A percentile compares a stretch with the other conserved stretches of the same genome.
phyloP scores from a whole-genome alignment of 352 stramenopile genomes.

The Pythium pyrilobum region DNA sequence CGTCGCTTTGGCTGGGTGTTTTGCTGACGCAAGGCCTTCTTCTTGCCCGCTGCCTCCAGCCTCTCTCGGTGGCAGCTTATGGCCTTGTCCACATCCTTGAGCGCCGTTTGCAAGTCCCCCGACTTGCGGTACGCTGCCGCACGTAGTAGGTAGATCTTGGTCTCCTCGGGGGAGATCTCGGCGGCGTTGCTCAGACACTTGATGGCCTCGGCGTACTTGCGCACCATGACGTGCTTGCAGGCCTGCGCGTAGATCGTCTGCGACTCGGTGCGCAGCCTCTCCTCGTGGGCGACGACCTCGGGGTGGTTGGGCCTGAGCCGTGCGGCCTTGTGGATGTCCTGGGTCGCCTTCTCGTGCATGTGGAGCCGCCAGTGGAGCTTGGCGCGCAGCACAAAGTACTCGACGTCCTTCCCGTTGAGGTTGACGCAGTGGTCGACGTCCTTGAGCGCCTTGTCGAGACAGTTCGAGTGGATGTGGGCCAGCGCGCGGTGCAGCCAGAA shows the following conservation, averaged over 20 bases:
- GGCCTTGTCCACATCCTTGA: slow-evolving; percentile 59
- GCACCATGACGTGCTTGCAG: slow-evolving; percentile 43
- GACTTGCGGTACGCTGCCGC: slow-evolving; percentile 62
- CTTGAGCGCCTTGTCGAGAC: slow-evolving; percentile 69
- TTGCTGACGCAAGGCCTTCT: background rate
- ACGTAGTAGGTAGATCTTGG: slow-evolving; percentile 62
- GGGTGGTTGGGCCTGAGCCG: slow-evolving; percentile 53
- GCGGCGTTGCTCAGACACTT: slow-evolving; percentile 57
- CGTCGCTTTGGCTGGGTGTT: slow-evolving; percentile 1
- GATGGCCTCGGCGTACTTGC: slow-evolving; percentile 50
- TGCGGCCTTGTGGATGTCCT: slow-evolving; percentile 58
- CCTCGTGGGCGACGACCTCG: slow-evolving; percentile 67
- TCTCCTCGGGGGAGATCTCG: slow-evolving; percentile 63
- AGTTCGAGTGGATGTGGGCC: slow-evolving; percentile 50
- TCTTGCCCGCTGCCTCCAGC: slow-evolving; percentile 11
- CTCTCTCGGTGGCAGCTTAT: slow-evolving; percentile 40
- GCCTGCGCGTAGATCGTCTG: slow-evolving; percentile 69
- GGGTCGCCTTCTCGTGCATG: slow-evolving; percentile 66
- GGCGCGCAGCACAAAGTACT: slow-evolving; percentile 78
- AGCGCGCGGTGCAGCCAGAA: slow-evolving; percentile 77
- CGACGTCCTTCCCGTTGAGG: slow-evolving; percentile 65
- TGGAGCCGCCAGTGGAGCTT: slow-evolving; percentile 79
- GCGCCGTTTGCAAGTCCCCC: slow-evolving; percentile 45
- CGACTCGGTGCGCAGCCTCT: slow-evolving; percentile 57
- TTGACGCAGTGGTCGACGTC: slow-evolving; percentile 81